phyloP scores from a whole-genome alignment of 1,284 basidiomycete species.

The Pholiota adiposa region DNA sequence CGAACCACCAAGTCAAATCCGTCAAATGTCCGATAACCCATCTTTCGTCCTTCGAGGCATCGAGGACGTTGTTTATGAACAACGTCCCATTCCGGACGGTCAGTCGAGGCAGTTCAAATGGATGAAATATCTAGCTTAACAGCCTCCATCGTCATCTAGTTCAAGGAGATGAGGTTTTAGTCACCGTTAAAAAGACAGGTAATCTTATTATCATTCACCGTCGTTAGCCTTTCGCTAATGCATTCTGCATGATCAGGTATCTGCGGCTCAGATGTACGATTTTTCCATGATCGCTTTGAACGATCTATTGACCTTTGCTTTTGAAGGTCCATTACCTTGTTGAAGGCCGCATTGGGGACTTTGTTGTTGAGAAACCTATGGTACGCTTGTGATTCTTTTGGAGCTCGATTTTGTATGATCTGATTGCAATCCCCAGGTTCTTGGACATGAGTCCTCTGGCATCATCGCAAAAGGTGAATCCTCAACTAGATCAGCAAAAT shows the following conservation, averaged over 20 bases:
- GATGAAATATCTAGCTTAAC: background rate
- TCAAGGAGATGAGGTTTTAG: slow-evolving; percentile 79
- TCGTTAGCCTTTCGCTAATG: slow-evolving; percentile 14
- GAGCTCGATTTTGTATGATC: background rate
- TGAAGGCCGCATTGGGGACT: slow-evolving; percentile 80
- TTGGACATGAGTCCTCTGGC: slow-evolving; percentile 71
- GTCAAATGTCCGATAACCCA: slow-evolving; percentile 55
- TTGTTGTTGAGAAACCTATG: slow-evolving; percentile 81
- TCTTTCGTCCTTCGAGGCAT: slow-evolving; percentile 81
- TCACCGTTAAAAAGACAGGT: slow-evolving; percentile 93
- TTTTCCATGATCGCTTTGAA: slow-evolving; percentile 3
- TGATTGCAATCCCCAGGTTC: slow-evolving; percentile 44
- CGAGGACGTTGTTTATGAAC: slow-evolving; percentile 76
- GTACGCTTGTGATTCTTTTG: slow-evolving; percentile 35
- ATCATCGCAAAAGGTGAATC: slow-evolving; percentile 53
- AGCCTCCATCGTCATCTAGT: slow-evolving; percentile 43
- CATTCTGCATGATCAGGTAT: slow-evolving; percentile 58
- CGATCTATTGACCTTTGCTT: slow-evolving; percentile 11
- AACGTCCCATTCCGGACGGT: slow-evolving; percentile 81
- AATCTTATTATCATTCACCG: slow-evolving; percentile 25
- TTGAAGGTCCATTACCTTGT: slow-evolving; percentile 75
- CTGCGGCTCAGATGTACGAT: slow-evolving; percentile 82
- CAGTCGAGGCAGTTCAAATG: slow-evolving; percentile 20
- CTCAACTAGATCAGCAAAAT: background rate
- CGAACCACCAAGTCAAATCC: slow-evolving; percentile 13